Base-by-base conservation (phyloP, 345 rosid species). In the Salix brachista region DNA sequence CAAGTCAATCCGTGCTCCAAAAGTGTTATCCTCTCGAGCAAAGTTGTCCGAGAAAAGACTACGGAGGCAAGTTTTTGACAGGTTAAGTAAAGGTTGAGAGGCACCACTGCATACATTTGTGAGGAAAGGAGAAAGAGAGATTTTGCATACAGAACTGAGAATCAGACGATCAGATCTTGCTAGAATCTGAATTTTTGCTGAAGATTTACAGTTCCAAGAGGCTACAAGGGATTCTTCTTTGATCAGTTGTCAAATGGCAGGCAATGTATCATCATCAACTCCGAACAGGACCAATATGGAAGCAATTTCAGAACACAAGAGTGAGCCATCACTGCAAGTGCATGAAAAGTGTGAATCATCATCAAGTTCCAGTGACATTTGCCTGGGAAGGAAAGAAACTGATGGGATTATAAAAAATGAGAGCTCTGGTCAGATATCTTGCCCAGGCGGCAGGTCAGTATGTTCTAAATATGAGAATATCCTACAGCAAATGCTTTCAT, bases 191-290 rank as follows among this genome's bases (percentile, higher is more conserved):
- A 9, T 2, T 2, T 41, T 2, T 41, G 3, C 44, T 41, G 44
- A 41, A 2, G 44, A 41, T 10, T 41, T 41, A 41, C 80, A 78
- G 76, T 26, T 78, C 71, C 72, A 72, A 12, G 80, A 78, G 41
- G 72, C 41, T 25, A 9, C 50, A 12, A 18, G 56, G 54, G 25
- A 36, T 36, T 36, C 44, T 18, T 72, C 73, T 66, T n/a, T 78
- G 44, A 21, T 67, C 60, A 8, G 37, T 56, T 26, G 46, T 67
- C 42, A 72, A 34, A 25, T 52, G 32, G 60, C 73, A 23, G 13
- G 70, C 70, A 32, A 21, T 10, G 70, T 37, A 46, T 34, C 70
- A 4, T 10, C 70, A 37, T 34, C 70, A 67, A 14, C 48, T 34
- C 44, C 70, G 16, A 19, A 6, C 25, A 37, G 1, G 70, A 32